Evolutionary conservation across 1,139 yeast genomes (phyloP), one percentile per base, ranked within the genome.

Genomic region (Yarrowia galli): DNA sequence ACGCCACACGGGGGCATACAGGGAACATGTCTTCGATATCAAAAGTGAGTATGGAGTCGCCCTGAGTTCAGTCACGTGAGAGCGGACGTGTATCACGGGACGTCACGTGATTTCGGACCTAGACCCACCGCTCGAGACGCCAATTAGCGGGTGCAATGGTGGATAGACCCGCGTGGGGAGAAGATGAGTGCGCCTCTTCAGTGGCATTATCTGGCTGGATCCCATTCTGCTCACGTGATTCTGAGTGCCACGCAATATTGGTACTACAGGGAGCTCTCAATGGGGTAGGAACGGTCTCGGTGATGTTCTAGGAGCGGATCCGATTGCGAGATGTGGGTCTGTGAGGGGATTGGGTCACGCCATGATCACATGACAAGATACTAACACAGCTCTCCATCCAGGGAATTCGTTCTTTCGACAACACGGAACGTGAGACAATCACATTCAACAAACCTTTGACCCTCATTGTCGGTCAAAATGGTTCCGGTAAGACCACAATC

Each of bases 401-500:
- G 70, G 99, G 99, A 42, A 86, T 96, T 7, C 82, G 99, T 61
- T 92, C 98, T 0, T 96, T 95, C 75, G 96, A 91, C 72, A 89
- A 92, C 20, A 88, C 88, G 71, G 86, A 87, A 64, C 84, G 91
- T 36, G 98, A 95, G 74, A 89, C 93, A 1, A 92, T 96, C 70
- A 92, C 91, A 75, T 96, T 96, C 78, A 95, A 95, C 13, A 86
- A 86, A 61, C 99, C 99, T 0, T 79, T 96, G 74, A 96, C 99
- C 0, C 82, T 96, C 68, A 95, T 96, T 69, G 97, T 96, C 65
- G 99, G 99, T 0, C 92, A 91, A 70, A 96, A 96, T 79, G 99
- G 99, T 51, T 89, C 97, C 48, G 99, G 99, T n/a, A 96, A 96
- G 77, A 96, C 99, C 0, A 93, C 99, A 0, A 89, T 96, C 68